These are phyloP conservation scores for Colletotrichum zoysiae DNA, from an alignment of 2,329 filamentous ascomycete species.

Conservation along the genomic window DNA sequence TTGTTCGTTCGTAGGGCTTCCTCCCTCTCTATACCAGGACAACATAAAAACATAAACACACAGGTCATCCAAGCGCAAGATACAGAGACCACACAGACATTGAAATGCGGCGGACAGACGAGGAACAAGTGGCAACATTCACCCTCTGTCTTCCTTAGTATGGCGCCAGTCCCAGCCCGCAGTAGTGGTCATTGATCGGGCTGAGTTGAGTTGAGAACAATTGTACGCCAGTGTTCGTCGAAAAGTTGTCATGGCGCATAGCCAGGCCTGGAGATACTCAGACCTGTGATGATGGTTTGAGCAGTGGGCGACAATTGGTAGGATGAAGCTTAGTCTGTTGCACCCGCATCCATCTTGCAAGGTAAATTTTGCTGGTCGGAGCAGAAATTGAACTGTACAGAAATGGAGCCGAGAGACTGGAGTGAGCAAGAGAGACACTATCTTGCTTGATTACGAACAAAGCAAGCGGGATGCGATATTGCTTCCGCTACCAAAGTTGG, in stretches of 20 bases:
- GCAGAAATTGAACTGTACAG: not conserved
- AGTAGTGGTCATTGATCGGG: constrained; percentile 2
- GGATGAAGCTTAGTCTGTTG: constrained; percentile 17
- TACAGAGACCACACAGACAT: constrained; percentile 1
- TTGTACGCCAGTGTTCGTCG: not conserved
- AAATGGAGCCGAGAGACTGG: not conserved
- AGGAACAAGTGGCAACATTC: not conserved
- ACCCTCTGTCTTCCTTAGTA: not conserved
- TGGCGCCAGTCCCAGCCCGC: constrained; percentile 12
- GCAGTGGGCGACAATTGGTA: not conserved
- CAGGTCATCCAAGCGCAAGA: not conserved
- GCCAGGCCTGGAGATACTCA: constrained; percentile 12
- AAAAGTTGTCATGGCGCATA: not conserved
- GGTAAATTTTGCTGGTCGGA: not conserved
- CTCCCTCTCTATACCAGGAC: not conserved
- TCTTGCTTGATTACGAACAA: not conserved
- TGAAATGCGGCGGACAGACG: not conserved
- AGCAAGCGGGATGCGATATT: not conserved
- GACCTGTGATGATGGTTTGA: not conserved
- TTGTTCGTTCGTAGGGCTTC: not conserved
- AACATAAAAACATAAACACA: not conserved
- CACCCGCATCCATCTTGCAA: not conserved
- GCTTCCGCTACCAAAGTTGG: not conserved
- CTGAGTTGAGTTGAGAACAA: constrained; percentile 3
- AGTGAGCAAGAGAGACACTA: not conserved